Base-by-base conservation (phyloP, 2,329 filamentous ascomycete species). In the Stemphylium lycopersici region DNA sequence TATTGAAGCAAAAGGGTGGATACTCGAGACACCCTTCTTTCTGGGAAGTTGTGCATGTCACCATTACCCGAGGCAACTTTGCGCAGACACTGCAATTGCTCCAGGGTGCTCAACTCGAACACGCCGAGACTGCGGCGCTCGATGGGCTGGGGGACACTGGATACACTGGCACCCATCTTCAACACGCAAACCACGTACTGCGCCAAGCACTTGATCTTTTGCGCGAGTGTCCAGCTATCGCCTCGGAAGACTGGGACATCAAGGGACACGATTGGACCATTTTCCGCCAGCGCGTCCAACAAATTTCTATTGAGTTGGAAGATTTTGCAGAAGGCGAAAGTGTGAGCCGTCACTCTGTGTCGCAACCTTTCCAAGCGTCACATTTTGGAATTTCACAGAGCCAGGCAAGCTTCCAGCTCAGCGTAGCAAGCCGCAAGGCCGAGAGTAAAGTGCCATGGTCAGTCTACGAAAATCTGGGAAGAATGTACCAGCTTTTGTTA, bases 401-500 rank as follows among this genome's bases (percentile, higher is more conserved):
- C 64, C 80, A 68, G 67, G 83, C 69, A 77, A 85, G 63, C 74
- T 87, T 79, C 66, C 87, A 87, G 5, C 87, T 90, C 48, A 84
- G 82, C 74, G 89, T 82, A 77, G 89, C 76, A 72, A 90, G 79
- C 47, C 80, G 83, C 43, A 90, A 89, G 75, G 92, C 91, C 2
- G 90, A 93, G 66, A 96, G 90, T 68, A 87, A 88, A 63, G 88
- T 97, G 31, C 93, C 93, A 0, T 96, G 90, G 90, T 86, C 90
- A 20, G 86, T 98, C 24, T 97, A 96, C 72, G 89, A 96, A 70
- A 91, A 89, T 63, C 79, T 98, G 48, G 86, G 89, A 62, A 87
- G 86, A 11, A 78, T 97, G 5, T 97, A 96, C 71, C 87, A 88
- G 31, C 88, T 96, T 56, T 78, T 96, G 1, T 82, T 95, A 4